Base-by-base conservation (phyloP, 129 eudicot genomes). In the Gnaphalium uliginosum region DNA sequence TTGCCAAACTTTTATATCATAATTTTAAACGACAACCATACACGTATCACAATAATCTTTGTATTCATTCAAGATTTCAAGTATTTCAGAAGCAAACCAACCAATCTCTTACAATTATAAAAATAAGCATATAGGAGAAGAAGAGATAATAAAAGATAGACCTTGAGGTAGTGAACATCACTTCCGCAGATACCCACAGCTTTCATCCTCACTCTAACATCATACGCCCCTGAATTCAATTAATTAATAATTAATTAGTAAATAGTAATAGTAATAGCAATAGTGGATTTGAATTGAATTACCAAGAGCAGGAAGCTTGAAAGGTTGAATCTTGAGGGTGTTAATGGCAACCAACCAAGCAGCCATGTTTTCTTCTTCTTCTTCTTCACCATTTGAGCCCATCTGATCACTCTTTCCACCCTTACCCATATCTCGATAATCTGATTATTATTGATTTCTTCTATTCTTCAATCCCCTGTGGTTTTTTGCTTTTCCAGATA, bases 301-400 rank as follows among this genome's bases (percentile, higher is more conserved):
- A 94, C 98, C 99, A 23, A 94, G 92, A 85, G 94, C 63, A 41
- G 97, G 98, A 43, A 94, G 98, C 37, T 84, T 85, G 69, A 89
- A 91, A 43, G 99, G 99, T 22, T 67, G 92, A 72, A 94, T 94
- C 86, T 87, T 89, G 83, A 94, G 88, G 68, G 82, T 81, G 79
- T 91, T 87, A 48, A 90, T 76, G 4, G 94, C 92, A 39, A 85
- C 76, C n/a, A 91, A 86, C 97, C 99, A 94, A 66, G 96, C 97
- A 33, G 99, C 99, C 96, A 88, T 87, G 86, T 94, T 91, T 79
- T 87, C 86, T 71, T 86, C 68, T 5, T 86, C 68, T 5, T 26
- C 66, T 3, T 56, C 87, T 75, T 66, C 80, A 0, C 56, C 80
- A 65, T 62, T 51, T 39, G 56, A 21, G 51, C 50, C 46, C 2